A percentile compares a stretch with the other conserved stretches of the same genome.
phyloP scores from a whole-genome alignment of 257 asterid species.

The Nicotiana attenuata region DNA sequence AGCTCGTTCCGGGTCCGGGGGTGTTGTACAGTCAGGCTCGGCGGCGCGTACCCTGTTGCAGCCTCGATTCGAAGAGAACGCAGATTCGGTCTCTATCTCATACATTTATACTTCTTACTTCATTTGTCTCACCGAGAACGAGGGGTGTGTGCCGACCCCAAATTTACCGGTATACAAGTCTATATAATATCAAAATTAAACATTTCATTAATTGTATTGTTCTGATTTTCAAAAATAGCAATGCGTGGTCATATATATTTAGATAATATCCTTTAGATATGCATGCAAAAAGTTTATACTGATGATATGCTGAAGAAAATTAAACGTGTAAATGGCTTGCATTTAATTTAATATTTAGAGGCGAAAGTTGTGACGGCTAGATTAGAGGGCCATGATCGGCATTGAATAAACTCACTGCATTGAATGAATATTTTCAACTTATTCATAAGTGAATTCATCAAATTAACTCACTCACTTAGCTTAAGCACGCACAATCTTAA shows the following conservation, averaged over 20 bases:
- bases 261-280: not conserved
- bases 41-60: no score
- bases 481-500: not conserved
- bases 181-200: no score
- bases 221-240: not conserved
- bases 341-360: not conserved
- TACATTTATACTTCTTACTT: no score
- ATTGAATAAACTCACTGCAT: not conserved
- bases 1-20: no score
- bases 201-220: not conserved
- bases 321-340: not conserved
- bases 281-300: not conserved
- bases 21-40: no score
- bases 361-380: not conserved
- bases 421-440: not conserved
- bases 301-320: not conserved
- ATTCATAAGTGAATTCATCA: not conserved
- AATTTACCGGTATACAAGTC: no score
- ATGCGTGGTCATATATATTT: not conserved
- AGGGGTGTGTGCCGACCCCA: no score
- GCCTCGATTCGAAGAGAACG: no score
- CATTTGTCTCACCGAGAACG: no score
- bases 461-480: not conserved
- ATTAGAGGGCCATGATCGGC: not conserved
- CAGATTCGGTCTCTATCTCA: no score